phyloP scores from a whole-genome alignment of 441 rosid species.

The Metrosideros polymorpha region DNA sequence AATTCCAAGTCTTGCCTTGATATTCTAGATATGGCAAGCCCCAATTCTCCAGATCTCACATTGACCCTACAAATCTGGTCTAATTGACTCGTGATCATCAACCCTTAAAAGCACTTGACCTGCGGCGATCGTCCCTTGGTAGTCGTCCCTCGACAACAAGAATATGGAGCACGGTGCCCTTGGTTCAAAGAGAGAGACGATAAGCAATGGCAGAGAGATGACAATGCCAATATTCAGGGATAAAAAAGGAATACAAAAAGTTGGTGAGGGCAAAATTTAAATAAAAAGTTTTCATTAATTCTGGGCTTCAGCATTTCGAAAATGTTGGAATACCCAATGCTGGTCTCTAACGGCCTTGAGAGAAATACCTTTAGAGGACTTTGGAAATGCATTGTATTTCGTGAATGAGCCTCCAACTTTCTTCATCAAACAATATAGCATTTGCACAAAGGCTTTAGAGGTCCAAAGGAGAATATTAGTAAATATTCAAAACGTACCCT shows the following conservation, averaged over 20 bases:
- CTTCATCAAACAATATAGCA: background rate
- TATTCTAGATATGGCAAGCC: background rate
- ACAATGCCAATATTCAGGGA: background rate
- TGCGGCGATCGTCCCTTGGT: background rate
- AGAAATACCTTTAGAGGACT: background rate
- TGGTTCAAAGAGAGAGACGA: background rate
- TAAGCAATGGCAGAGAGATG: background rate
- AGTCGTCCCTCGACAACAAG: background rate
- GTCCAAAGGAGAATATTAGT: too few relatives aligned
- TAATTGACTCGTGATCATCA: background rate
- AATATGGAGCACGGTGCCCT: background rate
- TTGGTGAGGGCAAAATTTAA: background rate
- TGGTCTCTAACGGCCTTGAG: background rate
- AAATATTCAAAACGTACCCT: background rate
- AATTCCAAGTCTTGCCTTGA: background rate
- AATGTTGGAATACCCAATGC: background rate
- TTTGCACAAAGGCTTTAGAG: background rate
- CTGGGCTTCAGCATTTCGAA: background rate
- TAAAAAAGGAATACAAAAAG: background rate
- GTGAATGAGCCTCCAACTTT: background rate
- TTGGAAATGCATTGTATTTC: background rate
- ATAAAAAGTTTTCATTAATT: fast-evolving
- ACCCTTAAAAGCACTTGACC: background rate
- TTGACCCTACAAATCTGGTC: background rate
- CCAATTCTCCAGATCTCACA: background rate